Percentiles rank a stretch among this genome's conserved stretches.
These are phyloP conservation scores for Dendrobium catenatum DNA, from an alignment of 106 monocot genomes.

Conservation along the genomic window DNA sequence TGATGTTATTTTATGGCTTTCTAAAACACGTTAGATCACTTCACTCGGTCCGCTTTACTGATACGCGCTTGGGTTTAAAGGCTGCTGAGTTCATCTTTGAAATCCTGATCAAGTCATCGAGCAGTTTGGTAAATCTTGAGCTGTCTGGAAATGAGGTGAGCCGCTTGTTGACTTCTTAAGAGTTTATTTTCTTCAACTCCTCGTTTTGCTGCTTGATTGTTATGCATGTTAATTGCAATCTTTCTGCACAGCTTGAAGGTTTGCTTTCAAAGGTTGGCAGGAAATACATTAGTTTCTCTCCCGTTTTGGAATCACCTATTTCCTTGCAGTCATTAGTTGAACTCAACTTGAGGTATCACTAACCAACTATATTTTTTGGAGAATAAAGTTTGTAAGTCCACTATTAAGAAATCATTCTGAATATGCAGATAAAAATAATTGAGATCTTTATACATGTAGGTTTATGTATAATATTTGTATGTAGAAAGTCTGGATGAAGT, in stretches of 20 bases:
- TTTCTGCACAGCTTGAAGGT: constrained; percentile 44
- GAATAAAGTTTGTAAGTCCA: neutral
- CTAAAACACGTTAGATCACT: constrained; percentile 31
- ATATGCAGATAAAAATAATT: neutral
- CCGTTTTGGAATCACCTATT: constrained; percentile 15
- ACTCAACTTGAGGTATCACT: constrained; percentile 56
- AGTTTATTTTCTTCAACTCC: neutral
- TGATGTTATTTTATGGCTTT: constrained; percentile 2
- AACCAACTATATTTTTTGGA: neutral
- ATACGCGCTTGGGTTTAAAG: constrained; percentile 40
- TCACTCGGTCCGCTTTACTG: constrained; percentile 30
- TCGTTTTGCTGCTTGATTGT: neutral
- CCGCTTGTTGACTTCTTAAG: neutral
- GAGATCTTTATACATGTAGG: neutral
- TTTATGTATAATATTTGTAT: neutral
- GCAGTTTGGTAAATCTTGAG: constrained; percentile 40
- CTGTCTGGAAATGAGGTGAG: constrained; percentile 71
- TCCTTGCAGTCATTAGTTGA: constrained; percentile 40
- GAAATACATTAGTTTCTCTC: constrained; percentile 14
- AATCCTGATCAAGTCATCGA: constrained; percentile 40
- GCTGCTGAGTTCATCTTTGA: constrained; percentile 46
- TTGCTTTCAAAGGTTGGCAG: constrained; percentile 52
- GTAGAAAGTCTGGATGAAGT: neutral
- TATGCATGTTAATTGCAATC: neutral
- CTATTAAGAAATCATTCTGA: neutral